phyloP scores from a whole-genome alignment of 805 yeast genomes.

The Wilhelminamyces savonicus region DNA sequence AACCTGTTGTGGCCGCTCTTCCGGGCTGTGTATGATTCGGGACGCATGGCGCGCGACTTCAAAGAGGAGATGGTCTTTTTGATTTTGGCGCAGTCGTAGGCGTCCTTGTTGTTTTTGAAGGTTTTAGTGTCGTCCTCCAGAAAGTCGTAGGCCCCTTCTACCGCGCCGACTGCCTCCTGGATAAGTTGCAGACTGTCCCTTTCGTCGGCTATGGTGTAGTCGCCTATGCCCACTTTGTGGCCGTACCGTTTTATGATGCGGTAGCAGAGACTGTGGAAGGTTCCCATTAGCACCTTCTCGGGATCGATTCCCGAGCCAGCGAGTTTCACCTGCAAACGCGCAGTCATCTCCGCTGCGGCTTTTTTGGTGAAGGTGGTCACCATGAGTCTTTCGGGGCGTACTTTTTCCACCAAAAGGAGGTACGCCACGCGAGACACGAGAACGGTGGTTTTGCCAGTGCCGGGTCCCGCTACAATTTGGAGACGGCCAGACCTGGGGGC shows the following conservation, averaged over 20 bases:
- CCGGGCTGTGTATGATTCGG: conserved; percentile 29
- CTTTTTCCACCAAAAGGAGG: conserved; percentile 43
- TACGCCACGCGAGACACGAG: conserved; percentile 74
- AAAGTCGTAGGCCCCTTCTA: no score
- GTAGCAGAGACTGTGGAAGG: conserved; percentile 82
- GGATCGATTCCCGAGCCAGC: conserved; percentile 27
- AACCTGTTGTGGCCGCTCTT: conserved; percentile 6
- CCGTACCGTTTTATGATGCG: conserved; percentile 55
- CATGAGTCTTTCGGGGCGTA: conserved; percentile 59
- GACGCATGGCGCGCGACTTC: conserved; percentile 47
- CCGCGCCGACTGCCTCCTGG: conserved; percentile 23
- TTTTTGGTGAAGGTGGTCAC: conserved; percentile 92
- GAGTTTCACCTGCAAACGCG: conserved; percentile 43
- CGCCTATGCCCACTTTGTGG: conserved; percentile 33
- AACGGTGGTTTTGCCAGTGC: conserved; percentile 78
- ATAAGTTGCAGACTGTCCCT: conserved; percentile 49
- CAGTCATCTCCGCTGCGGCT: conserved; percentile 83
- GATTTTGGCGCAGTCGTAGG: conserved; percentile 34
- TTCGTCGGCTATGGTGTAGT: conserved; percentile 57
- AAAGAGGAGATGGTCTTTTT: conserved; percentile 46
- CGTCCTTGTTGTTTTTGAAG: conserved; percentile 5
- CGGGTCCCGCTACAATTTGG: conserved; percentile 57
- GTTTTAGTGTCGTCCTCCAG: conserved; percentile 8
- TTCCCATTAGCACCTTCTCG: conserved; percentile 62
- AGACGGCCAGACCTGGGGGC: conserved; percentile 32